Percentiles rank a stretch among this genome's conserved stretches.
Evolutionary conservation across 164 flowering plant genomes (phyloP).

Genomic region (Aristolochia contorta): DNA sequence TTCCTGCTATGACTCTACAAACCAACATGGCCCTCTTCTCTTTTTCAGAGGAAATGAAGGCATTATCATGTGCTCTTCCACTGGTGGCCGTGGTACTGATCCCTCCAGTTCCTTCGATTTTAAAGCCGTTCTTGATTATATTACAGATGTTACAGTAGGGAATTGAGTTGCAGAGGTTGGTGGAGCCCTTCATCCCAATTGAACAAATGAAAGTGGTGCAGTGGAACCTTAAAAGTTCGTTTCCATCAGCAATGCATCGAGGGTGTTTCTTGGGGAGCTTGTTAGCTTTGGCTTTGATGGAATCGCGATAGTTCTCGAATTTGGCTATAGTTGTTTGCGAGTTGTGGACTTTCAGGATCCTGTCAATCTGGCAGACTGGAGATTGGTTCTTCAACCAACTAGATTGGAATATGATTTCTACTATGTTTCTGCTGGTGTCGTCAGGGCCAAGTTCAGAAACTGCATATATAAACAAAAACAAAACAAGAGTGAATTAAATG

Average conservation of each 20-base stretch:
- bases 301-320: slow-evolving; percentile 77
- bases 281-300: slow-evolving; percentile 63
- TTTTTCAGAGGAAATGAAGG: slow-evolving; percentile 17
- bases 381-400: slow-evolving; percentile 81
- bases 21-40: slow-evolving; percentile 87
- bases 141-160: slow-evolving; percentile 58
- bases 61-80: slow-evolving; percentile 74
- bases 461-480: slow-evolving; percentile 14
- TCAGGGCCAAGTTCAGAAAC: slow-evolving; percentile 82
- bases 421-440: slow-evolving; percentile 84
- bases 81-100: slow-evolving; percentile 76
- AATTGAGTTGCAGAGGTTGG: slow-evolving; percentile 58
- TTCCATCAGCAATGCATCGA: slow-evolving; percentile 86
- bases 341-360: slow-evolving; percentile 88
- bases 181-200: slow-evolving; percentile 64
- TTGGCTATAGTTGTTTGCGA: slow-evolving; percentile 56
- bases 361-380: slow-evolving; percentile 71
- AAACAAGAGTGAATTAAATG: slow-evolving; percentile 8
- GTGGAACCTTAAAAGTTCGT: slow-evolving; percentile 86
- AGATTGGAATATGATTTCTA: slow-evolving; percentile 93
- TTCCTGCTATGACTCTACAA: slow-evolving; percentile 88
- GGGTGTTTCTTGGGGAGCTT: slow-evolving; percentile 63
- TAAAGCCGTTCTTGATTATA: slow-evolving; percentile 73
- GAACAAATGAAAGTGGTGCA: slow-evolving; percentile 68
- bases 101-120: slow-evolving; percentile 30